These are phyloP conservation scores for Xanthoconium purpureum DNA, from an alignment of 768 basidiomycete genomes.

Conservation along the genomic window DNA sequence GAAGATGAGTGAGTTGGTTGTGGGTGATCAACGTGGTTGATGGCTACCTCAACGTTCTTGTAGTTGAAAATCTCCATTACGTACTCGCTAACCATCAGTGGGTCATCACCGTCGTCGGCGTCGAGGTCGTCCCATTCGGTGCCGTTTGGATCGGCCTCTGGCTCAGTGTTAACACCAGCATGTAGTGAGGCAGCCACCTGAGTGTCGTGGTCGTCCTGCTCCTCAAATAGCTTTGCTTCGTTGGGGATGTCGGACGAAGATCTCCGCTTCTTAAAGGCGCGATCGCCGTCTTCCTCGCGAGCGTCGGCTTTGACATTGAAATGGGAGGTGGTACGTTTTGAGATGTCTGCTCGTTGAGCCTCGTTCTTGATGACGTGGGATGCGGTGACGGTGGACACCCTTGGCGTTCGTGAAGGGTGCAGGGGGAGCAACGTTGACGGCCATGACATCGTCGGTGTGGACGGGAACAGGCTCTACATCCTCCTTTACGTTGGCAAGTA, in stretches of 20 bases:
- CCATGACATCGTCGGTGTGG: constrained; percentile 51
- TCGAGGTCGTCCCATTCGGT: constrained; percentile 89
- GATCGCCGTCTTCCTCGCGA: constrained; percentile 55
- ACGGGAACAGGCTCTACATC: constrained; percentile 15
- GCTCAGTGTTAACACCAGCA: constrained; percentile 41
- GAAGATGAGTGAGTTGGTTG: background rate
- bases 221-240: constrained; percentile 42
- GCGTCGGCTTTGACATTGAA: constrained; percentile 31
- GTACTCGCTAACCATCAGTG: constrained; percentile 96
- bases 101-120: constrained; percentile 88
- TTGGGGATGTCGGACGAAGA: constrained; percentile 65
- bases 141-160: constrained; percentile 64
- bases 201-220: constrained; percentile 33
- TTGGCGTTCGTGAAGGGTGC: constrained; percentile 2
- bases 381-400: background rate
- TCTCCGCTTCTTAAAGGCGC: constrained; percentile 70
- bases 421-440: constrained; percentile 43
- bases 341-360: constrained; percentile 25
- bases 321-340: constrained; percentile 35
- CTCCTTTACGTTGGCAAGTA: constrained; percentile 32
- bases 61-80: constrained; percentile 93
- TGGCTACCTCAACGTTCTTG: constrained; percentile 71
- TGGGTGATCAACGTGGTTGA: background rate
- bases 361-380: constrained; percentile 30
- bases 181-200: constrained; percentile 43